Evolutionary conservation across 2,329 filamentous ascomycete genomes (phyloP), one percentile per base, ranked within the genome.

Genomic region (Aspergillus jensenii): DNA sequence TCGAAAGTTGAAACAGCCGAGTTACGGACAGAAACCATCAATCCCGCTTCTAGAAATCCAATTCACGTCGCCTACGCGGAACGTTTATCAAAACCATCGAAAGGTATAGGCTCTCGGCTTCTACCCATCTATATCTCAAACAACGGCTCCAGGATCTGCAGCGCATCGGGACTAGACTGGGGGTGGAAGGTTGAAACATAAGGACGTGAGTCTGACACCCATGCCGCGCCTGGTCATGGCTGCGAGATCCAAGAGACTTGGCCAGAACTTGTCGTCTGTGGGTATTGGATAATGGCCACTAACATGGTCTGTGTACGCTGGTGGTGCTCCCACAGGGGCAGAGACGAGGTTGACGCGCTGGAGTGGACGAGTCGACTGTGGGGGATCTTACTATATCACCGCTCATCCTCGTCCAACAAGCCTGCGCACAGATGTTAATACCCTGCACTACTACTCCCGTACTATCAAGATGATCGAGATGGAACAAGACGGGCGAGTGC

Each of bases 111-210:
- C 19, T 33, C 23, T 50, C 47, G 33, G 47, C 3, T 6, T 8
- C 12, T 17, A 25, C 23, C 25, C 19, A 43, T 43, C 40, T 19
- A 39, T 45, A 40, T 40, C 39, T 58, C 44, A 53, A 58, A 58
- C 56, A 33, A 44, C 49, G 50, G 50, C 25, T 45, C 25, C 45
- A 44, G 8, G 56, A 58, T 58, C 56, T 58, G 56, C 56, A 46
- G 39, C 50, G 23, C 33, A 54, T 54, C 44, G 52, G 52, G 31
- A 37, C 23, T 48, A 47, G 31, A 39, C 17, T 39, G 19, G n/a
- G 43, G 39, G 31, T 35, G 23, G 23, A 27, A 25, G 19, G 25
- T 41, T 53, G 44, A 53, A 44, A 58, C 43, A 4, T 45, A 6
- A 37, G 43, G 39, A 14, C 41, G 41, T 40, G 47, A 21, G 21